Conservation (phyloP, 805 yeast genomes). For the Candida morakotiae region DNA sequence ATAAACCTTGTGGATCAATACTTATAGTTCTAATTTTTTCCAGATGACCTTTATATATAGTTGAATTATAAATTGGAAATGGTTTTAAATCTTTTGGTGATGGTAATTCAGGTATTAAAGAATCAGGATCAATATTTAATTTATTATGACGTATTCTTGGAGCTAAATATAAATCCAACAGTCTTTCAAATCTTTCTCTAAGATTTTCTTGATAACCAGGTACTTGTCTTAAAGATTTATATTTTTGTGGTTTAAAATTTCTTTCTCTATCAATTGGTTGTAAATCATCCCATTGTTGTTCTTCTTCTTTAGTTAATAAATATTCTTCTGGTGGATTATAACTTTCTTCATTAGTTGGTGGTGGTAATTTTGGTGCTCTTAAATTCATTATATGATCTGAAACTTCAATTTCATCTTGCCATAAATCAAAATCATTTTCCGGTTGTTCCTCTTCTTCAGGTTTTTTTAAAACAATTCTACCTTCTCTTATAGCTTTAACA, state of each 20-base stretch:
- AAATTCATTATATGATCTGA: constrained; percentile 84
- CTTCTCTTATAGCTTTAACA: constrained; percentile 94
- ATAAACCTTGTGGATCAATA: constrained; percentile 84
- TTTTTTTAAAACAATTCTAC: constrained; percentile 79
- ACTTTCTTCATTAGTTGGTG: constrained; percentile 94
- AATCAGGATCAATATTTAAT: constrained; percentile 91
- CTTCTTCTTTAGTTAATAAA: constrained; percentile 73
- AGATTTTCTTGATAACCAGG: constrained; percentile 87
- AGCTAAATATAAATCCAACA: constrained; percentile 89
- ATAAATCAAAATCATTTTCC: constrained; percentile 67
- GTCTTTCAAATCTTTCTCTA: constrained; percentile 90
- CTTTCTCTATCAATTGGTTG: constrained; percentile 77
- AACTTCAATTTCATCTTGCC: constrained; percentile 61
- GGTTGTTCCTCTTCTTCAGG: constrained; percentile 62
- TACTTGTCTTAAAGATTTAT: constrained; percentile 76
- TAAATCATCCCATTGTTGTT: constrained; percentile 59
- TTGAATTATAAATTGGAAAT: constrained; percentile 89
- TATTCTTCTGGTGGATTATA: constrained; percentile 98
- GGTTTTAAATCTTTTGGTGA: constrained; percentile 96
- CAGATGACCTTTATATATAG: constrained; percentile 76
- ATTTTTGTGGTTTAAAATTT: constrained; percentile 80
- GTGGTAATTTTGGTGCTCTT: constrained; percentile 92
- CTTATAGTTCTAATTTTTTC: constrained; percentile 80
- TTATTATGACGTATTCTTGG: constrained; percentile 92
- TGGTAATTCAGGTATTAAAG: constrained; percentile 92